A percentile compares a stretch with the other conserved stretches of the same genome.
Conservation (phyloP, 345 rosid species). For the Hevea brasiliensis region DNA sequence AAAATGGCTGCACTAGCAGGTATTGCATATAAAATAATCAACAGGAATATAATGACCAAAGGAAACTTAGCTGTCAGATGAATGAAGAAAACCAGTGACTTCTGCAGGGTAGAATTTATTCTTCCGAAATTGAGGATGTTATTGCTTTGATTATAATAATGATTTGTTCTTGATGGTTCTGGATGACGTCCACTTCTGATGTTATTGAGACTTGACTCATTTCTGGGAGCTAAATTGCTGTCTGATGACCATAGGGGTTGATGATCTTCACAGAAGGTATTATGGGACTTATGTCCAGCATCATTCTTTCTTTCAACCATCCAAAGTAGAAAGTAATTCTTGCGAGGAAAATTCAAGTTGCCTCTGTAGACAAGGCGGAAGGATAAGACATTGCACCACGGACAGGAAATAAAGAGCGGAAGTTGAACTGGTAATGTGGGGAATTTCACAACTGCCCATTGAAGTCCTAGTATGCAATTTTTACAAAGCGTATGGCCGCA, state of each 20-base stretch:
- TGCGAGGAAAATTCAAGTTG: constrained; percentile 73
- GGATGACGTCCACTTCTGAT: constrained; percentile 34
- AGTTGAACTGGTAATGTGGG: constrained; percentile 86
- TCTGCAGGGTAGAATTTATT: constrained; percentile 56
- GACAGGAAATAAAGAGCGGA: constrained; percentile 91
- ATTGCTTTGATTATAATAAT: constrained; percentile 36
- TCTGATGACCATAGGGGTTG: constrained; percentile 29
- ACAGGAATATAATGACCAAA: constrained; percentile 72
- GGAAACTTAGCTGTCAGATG: constrained; percentile 93
- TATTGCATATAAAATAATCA: constrained; percentile 77
- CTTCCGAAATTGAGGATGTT: constrained; percentile 37
- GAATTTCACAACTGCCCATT: constrained; percentile 79
- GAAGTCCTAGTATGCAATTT: constrained; percentile 84
- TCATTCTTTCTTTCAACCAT: constrained; percentile 95
- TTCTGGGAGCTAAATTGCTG: constrained; percentile 27
- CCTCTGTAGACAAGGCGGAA: constrained; percentile 80
- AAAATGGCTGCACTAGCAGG: constrained; percentile 91
- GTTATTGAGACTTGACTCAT: constrained; percentile 30
- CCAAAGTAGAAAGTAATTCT: constrained; percentile 93
- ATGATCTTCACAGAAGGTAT: constrained; percentile 32
- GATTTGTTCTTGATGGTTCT: constrained; percentile 37
- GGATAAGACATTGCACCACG: constrained; percentile 93
- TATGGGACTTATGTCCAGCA: constrained; percentile 49
- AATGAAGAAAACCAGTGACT: constrained; percentile 72
- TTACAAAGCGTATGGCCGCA: constrained; percentile 96